Evolutionary conservation across 2,329 filamentous ascomycete genomes (phyloP).

Genomic region (Aureobasidium sp.): DNA sequence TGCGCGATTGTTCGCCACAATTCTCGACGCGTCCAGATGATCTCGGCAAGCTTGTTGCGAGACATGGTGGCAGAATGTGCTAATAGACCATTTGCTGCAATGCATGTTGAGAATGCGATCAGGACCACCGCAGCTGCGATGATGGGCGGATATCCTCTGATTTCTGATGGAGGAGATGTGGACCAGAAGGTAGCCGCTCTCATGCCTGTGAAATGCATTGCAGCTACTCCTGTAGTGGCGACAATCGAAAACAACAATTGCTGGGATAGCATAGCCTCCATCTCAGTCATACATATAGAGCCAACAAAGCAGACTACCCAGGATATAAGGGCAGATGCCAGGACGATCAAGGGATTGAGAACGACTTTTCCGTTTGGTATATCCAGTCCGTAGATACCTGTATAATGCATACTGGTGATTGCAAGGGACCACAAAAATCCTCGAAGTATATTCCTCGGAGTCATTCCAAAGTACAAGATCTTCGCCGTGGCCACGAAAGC

Average conservation of each 20-base stretch:
- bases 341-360: slow-evolving; percentile 31
- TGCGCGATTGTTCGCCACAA: slow-evolving; percentile 39
- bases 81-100: slow-evolving; percentile 38
- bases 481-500: slow-evolving; percentile 27
- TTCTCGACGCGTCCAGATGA: slow-evolving; percentile 37
- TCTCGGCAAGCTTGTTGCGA: slow-evolving; percentile 33
- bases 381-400: slow-evolving; percentile 34
- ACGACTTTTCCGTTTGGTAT: slow-evolving; percentile 35
- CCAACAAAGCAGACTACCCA: slow-evolving; percentile 39
- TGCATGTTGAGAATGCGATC: slow-evolving; percentile 39
- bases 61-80: slow-evolving; percentile 38
- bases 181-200: slow-evolving; percentile 36
- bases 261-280: slow-evolving; percentile 37
- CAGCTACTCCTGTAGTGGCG: slow-evolving; percentile 37
- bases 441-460: slow-evolving; percentile 30
- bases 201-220: slow-evolving; percentile 42
- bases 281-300: slow-evolving; percentile 36
- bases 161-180: slow-evolving; percentile 27
- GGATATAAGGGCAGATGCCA: slow-evolving; percentile 36
- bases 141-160: slow-evolving; percentile 35
- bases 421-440: slow-evolving; percentile 39
- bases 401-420: slow-evolving; percentile 39
- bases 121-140: slow-evolving; percentile 35
- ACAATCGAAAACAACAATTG: slow-evolving; percentile 37
- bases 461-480: slow-evolving; percentile 31